A percentile compares a stretch with the other conserved stretches of the same genome.
These are phyloP conservation scores for Clitopilus passeckerianus DNA, from an alignment of 768 basidiomycete species.

Conservation along the genomic window DNA sequence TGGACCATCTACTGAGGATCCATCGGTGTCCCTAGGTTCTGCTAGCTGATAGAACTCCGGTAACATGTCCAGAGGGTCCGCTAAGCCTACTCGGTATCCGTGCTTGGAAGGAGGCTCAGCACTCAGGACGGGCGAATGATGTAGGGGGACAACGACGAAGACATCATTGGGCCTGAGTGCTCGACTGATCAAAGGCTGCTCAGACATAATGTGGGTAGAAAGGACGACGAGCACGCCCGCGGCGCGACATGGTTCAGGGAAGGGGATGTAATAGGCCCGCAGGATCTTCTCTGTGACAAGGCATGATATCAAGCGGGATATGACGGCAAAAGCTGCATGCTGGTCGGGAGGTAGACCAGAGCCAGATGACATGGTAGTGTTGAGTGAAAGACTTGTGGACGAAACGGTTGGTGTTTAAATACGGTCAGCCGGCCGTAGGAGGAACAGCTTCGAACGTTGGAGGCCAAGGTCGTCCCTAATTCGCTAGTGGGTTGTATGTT, in stretches of 20 bases:
- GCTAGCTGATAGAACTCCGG: conserved; percentile 34
- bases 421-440: conserved; percentile 9
- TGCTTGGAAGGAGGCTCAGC: conserved; percentile 21
- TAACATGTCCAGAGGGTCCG: conserved; percentile 57
- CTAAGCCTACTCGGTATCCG: conserved; percentile 37
- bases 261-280: conserved; percentile 34
- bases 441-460: not conserved
- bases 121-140: conserved; percentile 37
- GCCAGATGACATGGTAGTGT: conserved; percentile 28
- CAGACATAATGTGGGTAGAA: conserved; percentile 29
- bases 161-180: conserved; percentile 34
- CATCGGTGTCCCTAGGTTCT: not conserved
- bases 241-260: conserved; percentile 14
- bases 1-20: not conserved
- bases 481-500: not conserved
- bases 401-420: conserved; percentile 17
- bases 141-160: conserved; percentile 43
- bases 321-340: conserved; percentile 41
- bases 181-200: conserved; percentile 24
- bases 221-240: conserved; percentile 34
- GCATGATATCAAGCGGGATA: conserved; percentile 42
- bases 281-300: conserved; percentile 45
- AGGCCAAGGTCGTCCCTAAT: not conserved
- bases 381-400: not conserved
- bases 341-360: conserved; percentile 26